Percentiles rank a stretch among this genome's conserved stretches.
phyloP scores from a whole-genome alignment of 768 basidiomycete species.

The Galerina sulciceps region DNA sequence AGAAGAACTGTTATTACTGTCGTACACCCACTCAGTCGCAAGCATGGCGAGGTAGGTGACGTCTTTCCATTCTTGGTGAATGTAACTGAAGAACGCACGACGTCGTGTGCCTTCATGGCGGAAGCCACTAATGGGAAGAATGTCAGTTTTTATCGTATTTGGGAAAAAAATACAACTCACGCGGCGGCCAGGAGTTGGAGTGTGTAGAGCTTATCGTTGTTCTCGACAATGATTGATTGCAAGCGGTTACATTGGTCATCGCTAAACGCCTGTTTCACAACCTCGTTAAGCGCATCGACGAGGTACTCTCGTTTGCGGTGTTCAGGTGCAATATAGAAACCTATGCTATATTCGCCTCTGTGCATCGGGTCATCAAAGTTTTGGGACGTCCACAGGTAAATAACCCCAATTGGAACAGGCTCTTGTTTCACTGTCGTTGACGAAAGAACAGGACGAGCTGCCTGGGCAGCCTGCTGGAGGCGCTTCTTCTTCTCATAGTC shows the following conservation, averaged over 20 bases:
- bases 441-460: background rate
- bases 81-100: conserved; percentile 51
- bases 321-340: conserved; percentile 47
- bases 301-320: conserved; percentile 49
- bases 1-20: conserved; percentile 9
- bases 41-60: conserved; percentile 63
- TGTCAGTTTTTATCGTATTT: background rate
- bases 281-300: conserved; percentile 46
- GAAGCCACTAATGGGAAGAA: conserved; percentile 49
- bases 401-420: conserved; percentile 38
- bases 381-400: conserved; percentile 43
- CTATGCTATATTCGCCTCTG: conserved; percentile 55
- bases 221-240: conserved; percentile 54
- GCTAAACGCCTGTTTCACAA: conserved; percentile 52
- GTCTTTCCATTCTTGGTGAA: conserved; percentile 56
- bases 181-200: conserved; percentile 50
- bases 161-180: conserved; percentile 23
- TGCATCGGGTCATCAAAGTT: conserved; percentile 33
- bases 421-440: background rate
- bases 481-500: conserved; percentile 10
- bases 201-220: conserved; percentile 44
- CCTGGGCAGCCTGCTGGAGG: background rate
- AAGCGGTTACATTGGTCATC: conserved; percentile 51
- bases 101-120: conserved; percentile 66
- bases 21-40: conserved; percentile 59